Evolutionary conservation across 345 rosid genomes (phyloP), one percentile per base, ranked within the genome.

Genomic region (Bruguiera parviflora): DNA sequence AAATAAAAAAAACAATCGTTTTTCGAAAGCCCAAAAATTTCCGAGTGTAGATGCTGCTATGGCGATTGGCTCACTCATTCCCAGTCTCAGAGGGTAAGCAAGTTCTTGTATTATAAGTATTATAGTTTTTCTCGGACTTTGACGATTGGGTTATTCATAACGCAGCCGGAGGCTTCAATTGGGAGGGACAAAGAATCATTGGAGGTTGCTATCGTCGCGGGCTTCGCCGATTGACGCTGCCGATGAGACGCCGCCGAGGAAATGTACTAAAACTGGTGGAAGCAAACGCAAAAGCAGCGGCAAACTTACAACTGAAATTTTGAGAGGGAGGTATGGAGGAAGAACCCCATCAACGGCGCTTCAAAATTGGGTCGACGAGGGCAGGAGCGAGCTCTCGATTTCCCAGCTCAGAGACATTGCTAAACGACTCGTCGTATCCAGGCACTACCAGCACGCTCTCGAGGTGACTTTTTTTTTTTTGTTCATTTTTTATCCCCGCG

Each of bases 401-500:
- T 62, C 83, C 55, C 83, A 78, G 81, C 85, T 87, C 81, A 85
- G 82, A 1, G 20, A 49, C 47, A 74, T 80, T 74, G 78, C 81
- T 56, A 67, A 24, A 10, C 71, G 70, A 49, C 81, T 85, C 57
- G 32, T 73, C 20, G 70, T 73, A 52, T 79, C 81, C n/a, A 75
- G 70, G 69, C 82, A 88, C 62, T 75, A 75, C 75, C 69, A 78
- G 46, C 78, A 78, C 57, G 87, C 89, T 6, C 87, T 85, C 58
- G 78, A 88, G 89, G 91, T 88, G 62, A 63, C 31, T 18, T 46
- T 63, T 3, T 37, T 47, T 6, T 22, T 8, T 39, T 28, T 33
- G 6, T 33, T 33, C 2, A 5, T 33, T 33, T 33, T 33, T 33
- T 6, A 32, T 59, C 43, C n/a, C 64, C 18, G 46, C 46, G 16